Percentiles rank a stretch among this genome's conserved stretches.
Evolutionary conservation across 139 green algal species (phyloP).

Genomic region (Micractinium conductrix): DNA sequence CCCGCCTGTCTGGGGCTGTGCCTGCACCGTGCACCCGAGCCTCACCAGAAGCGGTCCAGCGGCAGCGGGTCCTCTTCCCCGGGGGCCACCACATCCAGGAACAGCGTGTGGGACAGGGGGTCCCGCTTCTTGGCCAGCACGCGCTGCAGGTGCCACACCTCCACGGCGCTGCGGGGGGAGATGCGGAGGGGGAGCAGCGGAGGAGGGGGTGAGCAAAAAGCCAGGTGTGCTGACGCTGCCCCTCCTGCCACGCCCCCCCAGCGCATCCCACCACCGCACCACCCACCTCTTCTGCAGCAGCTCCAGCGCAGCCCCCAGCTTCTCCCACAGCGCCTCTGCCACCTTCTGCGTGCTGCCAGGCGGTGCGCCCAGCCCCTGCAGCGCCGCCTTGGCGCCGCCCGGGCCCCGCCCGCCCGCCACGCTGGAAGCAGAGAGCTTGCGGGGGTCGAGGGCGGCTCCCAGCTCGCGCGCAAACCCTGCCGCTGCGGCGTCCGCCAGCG

Average conservation of each 20-base stretch:
- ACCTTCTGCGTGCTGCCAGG: slow-evolving; percentile 17
- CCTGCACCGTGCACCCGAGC: neutral
- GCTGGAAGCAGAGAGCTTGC: slow-evolving; percentile 57
- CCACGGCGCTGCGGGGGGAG: slow-evolving; percentile 36
- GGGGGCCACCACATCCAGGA: slow-evolving; percentile 80
- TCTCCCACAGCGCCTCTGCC: slow-evolving; percentile 70
- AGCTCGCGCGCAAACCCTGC: slow-evolving; percentile 58
- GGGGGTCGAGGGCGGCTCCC: slow-evolving; percentile 67
- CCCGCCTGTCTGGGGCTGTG: too few species aligned
- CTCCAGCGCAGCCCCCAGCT: slow-evolving; percentile 69
- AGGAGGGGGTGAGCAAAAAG: neutral
- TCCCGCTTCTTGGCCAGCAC: slow-evolving; percentile 96
- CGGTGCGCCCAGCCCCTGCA: neutral
- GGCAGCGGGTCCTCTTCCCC: slow-evolving; percentile 30
- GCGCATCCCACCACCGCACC: neutral
- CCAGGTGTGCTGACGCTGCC: neutral
- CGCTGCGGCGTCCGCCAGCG: slow-evolving; percentile 49
- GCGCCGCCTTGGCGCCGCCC: slow-evolving; percentile 3
- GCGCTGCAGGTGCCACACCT: slow-evolving; percentile 91
- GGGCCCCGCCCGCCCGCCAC: slow-evolving; percentile 29
- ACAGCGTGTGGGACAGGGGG: slow-evolving; percentile 89
- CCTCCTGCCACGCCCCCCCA: neutral
- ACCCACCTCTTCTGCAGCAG: slow-evolving; percentile 49
- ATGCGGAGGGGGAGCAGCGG: neutral
- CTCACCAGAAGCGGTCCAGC: slow-evolving; percentile 69